Evolutionary conservation across 495 filamentous ascomycete species (phyloP), one percentile per base, ranked within the genome.

Genomic region (Talaromyces ruber): DNA sequence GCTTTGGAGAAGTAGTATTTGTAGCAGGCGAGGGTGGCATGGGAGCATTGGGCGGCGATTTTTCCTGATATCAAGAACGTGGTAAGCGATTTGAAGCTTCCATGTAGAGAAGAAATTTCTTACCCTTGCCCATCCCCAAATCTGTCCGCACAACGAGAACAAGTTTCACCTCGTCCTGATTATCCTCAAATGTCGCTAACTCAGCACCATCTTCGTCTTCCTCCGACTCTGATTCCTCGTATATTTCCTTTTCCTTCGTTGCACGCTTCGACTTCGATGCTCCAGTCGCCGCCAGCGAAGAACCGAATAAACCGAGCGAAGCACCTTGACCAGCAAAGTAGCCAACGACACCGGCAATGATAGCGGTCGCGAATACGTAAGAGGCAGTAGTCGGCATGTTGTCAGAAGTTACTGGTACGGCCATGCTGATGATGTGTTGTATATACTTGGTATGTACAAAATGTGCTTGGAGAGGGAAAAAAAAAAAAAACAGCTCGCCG

Each of bases 21-120:
- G 86, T 97, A 98, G 82, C 92, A 97, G 32, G 93, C 93, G 45
- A 98, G 85, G 1, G 94, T 96, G 8, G 94, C 94, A 74, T 98
- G 94, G n/a, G 88, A 88, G 74, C 86, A 90, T 80, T 98, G 95
- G 6, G 94, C 94, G 59, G 90, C 95, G 67, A 98, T 98, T 83
- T 98, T 98, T 64, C 94, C 94, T 96, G 64, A 58, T 4, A 26
- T 34, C 8, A 25, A 50, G 3, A 50, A 14, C n/a, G 11, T 29
- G 12, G 18, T 47, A 21, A 47, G 43, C 0, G 8, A 50, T 54
- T 39, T 54, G 34, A 58, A 54, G 58, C 11, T 61, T 54, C 58
- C 61, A 59, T 37, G 43, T 50, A 22, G 11, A 62, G 9, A 29
- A 60, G 30, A 22, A 21, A 24, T 21, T 18, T 55, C 22, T 57